phyloP scores from a whole-genome alignment of 345 rosid genomes.

The Excoecaria agallocha region DNA sequence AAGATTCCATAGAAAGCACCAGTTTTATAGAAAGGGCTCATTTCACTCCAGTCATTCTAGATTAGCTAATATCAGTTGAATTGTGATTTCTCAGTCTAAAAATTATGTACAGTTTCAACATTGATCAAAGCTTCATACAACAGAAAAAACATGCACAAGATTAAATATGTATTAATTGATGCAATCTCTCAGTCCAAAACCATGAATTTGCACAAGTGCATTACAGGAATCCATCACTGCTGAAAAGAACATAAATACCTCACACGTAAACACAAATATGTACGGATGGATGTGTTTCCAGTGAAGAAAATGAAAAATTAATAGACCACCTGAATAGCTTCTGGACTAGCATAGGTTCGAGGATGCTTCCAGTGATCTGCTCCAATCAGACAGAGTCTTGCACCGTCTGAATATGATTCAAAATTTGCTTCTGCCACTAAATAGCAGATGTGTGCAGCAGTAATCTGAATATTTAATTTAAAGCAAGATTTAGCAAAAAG shows the following conservation, averaged over 20 bases:
- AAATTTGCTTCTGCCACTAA: slow-evolving; percentile 79
- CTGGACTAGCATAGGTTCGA: slow-evolving; percentile 75
- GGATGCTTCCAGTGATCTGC: slow-evolving; percentile 85
- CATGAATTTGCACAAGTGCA: neutral
- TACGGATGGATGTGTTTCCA: neutral
- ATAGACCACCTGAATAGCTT: slow-evolving; percentile 69
- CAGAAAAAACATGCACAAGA: neutral
- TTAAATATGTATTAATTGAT: neutral
- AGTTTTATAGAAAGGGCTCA: neutral
- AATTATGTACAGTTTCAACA: neutral
- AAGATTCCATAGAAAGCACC: neutral
- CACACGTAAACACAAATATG: neutral
- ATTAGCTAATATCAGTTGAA: neutral
- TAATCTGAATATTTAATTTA: slow-evolving; percentile 45
- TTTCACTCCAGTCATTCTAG: neutral
- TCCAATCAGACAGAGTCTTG: slow-evolving; percentile 76
- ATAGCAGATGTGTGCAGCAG: slow-evolving; percentile 82
- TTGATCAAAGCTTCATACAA: neutral
- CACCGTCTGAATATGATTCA: slow-evolving; percentile 74
- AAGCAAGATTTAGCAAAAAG: slow-evolving; percentile 27
- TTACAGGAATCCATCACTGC: neutral
- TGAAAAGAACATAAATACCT: neutral
- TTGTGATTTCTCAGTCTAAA: neutral
- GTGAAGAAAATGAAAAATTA: neutral
- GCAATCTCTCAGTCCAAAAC: neutral